Conservation (phyloP, 2,329 filamentous ascomycete genomes). For the Cercospora beticola region DNA sequence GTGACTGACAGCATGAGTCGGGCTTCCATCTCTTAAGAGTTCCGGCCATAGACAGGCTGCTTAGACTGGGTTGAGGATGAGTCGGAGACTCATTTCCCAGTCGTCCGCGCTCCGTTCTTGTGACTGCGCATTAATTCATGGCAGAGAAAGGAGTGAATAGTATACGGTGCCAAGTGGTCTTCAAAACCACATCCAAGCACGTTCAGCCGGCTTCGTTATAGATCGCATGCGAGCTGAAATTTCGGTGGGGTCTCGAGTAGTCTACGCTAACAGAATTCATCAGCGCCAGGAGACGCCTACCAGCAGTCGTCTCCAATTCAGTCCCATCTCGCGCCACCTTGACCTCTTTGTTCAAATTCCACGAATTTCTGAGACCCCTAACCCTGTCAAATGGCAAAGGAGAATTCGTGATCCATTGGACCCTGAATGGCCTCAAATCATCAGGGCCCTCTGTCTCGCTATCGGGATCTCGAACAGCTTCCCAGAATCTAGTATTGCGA, state of each 20-base stretch:
- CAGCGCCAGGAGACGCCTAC: conserved; percentile 65
- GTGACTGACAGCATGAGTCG: not conserved
- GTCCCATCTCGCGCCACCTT: conserved; percentile 96
- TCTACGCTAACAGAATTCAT: not conserved
- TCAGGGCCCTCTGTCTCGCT: conserved; percentile 60
- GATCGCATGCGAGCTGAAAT: not conserved
- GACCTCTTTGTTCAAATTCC: conserved; percentile 92
- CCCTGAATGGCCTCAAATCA: conserved; percentile 69
- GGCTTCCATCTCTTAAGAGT: not conserved
- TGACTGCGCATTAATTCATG: not conserved
- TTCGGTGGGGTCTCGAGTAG: not conserved
- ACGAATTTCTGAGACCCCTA: conserved; percentile 80
- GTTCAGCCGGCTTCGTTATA: not conserved
- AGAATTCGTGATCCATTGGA: conserved; percentile 84
- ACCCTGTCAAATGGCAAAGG: conserved; percentile 84
- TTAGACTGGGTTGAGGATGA: not conserved
- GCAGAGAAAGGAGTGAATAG: not conserved
- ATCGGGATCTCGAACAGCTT: conserved; percentile 61
- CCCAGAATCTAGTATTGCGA: conserved; percentile 93
- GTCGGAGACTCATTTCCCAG: not conserved
- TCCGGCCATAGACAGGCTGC: not conserved
- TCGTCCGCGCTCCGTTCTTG: not conserved
- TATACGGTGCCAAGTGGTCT: not conserved
- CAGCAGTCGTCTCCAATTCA: conserved; percentile 80
- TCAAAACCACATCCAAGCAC: not conserved